These are phyloP conservation scores for Aspergillus fumigatiaffinis DNA, from an alignment of 2,329 filamentous ascomycete genomes.

Conservation along the genomic window DNA sequence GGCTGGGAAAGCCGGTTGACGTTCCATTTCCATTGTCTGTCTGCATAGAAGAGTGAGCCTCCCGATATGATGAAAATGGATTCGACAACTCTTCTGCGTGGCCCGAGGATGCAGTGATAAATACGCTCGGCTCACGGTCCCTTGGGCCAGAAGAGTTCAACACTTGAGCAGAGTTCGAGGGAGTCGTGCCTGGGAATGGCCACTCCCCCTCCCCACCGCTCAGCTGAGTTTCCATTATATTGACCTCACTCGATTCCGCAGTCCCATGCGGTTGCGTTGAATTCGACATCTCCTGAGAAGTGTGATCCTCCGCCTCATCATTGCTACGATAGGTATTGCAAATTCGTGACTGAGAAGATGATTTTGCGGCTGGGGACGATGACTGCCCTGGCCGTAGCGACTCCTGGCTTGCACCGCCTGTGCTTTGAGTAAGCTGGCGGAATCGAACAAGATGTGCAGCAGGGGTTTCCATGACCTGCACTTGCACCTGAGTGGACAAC, in stretches of 20 bases:
- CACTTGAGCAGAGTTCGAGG: conserved; percentile 16
- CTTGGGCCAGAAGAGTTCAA: conserved; percentile 23
- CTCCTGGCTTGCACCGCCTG: not conserved
- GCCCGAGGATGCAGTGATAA: conserved; percentile 4
- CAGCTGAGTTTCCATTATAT: conserved; percentile 21
- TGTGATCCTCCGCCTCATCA: conserved; percentile 12
- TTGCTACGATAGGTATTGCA: conserved; percentile 30
- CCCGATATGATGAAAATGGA: conserved; percentile 18
- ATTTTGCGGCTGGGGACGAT: conserved; percentile 23
- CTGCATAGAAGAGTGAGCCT: conserved; percentile 11
- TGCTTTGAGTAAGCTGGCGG: not conserved
- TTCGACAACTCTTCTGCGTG: conserved; percentile 13
- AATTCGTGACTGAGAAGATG: conserved; percentile 33
- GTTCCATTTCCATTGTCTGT: conserved; percentile 3
- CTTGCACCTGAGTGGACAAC: conserved; percentile 8
- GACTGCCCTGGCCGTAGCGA: conserved; percentile 4
- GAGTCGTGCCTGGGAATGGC: conserved; percentile 11
- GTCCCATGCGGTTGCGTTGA: conserved; percentile 5
- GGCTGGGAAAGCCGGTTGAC: not conserved
- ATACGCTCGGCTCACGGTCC: conserved; percentile 12
- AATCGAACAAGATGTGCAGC: conserved; percentile 8
- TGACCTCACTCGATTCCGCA: conserved; percentile 3
- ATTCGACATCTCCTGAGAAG: conserved; percentile 15
- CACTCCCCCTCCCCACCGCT: conserved; percentile 12
- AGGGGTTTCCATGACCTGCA: conserved; percentile 35